phyloP scores from a whole-genome alignment of 768 basidiomycete species.

The Sporobolomyces roseus region DNA sequence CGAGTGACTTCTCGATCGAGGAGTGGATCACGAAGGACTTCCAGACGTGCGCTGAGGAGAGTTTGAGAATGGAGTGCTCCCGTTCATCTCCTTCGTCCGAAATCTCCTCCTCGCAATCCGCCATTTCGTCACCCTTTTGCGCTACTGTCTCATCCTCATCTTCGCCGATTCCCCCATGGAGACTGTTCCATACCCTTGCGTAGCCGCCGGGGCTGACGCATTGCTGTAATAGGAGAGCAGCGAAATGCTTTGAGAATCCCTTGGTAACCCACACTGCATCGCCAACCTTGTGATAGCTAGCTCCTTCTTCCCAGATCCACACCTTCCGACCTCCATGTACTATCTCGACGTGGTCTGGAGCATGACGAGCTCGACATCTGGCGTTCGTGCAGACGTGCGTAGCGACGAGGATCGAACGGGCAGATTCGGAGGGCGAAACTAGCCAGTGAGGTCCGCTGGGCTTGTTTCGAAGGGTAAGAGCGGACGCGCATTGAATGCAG shows the following conservation, averaged over 20 bases:
- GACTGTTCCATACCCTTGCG: constrained; percentile 3
- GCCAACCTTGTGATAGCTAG: constrained; percentile 16
- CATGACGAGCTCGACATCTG: not conserved
- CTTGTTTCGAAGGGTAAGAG: not conserved
- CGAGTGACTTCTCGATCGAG: not conserved
- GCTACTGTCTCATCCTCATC: not conserved
- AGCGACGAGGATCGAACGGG: constrained; percentile 5
- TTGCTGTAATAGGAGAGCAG: not conserved
- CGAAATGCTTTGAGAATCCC: not conserved
- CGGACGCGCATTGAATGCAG: constrained; percentile 14
- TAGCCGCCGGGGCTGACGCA: constrained; percentile 6
- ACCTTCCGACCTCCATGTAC: not conserved
- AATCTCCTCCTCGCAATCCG: constrained; percentile 7
- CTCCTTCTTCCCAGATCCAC: constrained; percentile 17
- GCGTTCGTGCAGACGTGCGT: constrained; percentile 11
- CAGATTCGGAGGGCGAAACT: not conserved
- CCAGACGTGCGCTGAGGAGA: constrained; percentile 11
- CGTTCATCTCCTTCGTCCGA: not conserved
- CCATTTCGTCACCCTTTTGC: not conserved
- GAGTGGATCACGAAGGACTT: constrained; percentile 19
- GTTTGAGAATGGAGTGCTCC: not conserved
- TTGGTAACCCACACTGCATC: constrained; percentile 4
- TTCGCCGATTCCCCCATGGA: not conserved
- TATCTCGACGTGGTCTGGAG: constrained; percentile 31
- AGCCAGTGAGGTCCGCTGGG: not conserved